These are phyloP conservation scores for Eucalyptus marginata DNA, from an alignment of 345 rosid genomes.

Conservation along the genomic window DNA sequence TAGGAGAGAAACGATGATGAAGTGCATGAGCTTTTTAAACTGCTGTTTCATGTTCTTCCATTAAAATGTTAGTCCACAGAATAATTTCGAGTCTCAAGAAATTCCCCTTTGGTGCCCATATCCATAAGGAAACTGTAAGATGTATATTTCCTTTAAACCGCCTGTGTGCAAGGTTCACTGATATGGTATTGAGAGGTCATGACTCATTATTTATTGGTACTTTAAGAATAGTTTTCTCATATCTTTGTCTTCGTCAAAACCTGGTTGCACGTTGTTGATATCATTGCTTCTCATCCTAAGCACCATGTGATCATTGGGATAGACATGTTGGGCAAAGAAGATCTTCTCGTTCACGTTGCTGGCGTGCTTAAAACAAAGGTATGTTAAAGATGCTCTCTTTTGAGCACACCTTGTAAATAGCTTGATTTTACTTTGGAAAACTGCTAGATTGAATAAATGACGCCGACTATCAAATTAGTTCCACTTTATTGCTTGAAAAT, in stretches of 20 bases:
- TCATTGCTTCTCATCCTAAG: slow-evolving; percentile 52
- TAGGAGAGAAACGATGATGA: background rate
- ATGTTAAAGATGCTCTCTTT: background rate
- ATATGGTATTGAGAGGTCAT: background rate
- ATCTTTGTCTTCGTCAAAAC: background rate
- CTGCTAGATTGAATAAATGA: background rate
- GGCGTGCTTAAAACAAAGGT: slow-evolving; percentile 49
- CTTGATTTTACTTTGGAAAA: background rate
- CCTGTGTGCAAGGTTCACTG: background rate
- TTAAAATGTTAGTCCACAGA: background rate
- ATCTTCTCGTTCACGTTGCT: slow-evolving; percentile 44
- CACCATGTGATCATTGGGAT: slow-evolving; percentile 60
- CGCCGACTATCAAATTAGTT: background rate
- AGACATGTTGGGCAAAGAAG: slow-evolving; percentile 66
- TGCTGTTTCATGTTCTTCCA: background rate
- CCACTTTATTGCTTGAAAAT: background rate
- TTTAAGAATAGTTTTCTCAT: background rate
- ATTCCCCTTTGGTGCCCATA: background rate
- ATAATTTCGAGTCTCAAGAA: background rate
- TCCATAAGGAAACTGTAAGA: background rate
- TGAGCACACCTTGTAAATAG: background rate
- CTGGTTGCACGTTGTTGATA: slow-evolving; percentile 34
- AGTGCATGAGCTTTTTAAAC: background rate
- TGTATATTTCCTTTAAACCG: background rate
- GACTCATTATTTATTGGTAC: background rate